A percentile compares a stretch with the other conserved stretches of the same genome.
phyloP scores from a whole-genome alignment of 2,329 filamentous ascomycete genomes.

The Dothideomycetes sp. region DNA sequence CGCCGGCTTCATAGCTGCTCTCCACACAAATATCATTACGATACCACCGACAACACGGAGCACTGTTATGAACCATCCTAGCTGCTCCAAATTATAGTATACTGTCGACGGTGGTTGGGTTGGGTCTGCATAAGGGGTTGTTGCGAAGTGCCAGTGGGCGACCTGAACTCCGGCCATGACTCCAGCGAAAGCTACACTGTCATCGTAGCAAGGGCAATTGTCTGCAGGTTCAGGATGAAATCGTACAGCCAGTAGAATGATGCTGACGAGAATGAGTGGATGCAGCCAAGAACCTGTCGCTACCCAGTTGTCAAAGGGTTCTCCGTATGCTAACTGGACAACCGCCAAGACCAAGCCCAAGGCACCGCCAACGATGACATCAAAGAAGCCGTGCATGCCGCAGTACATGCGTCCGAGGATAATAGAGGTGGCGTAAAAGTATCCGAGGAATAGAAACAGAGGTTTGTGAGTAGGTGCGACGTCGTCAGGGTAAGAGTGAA shows the following conservation, averaged over 20 bases:
- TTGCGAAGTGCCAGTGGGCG: conserved; percentile 72
- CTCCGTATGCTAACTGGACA: conserved; percentile 43
- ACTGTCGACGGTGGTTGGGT: conserved; percentile 47
- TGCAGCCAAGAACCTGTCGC: conserved; percentile 53
- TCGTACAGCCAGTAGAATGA: conserved; percentile 66
- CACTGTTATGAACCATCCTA: conserved; percentile 55
- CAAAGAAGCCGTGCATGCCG: conserved; percentile 95
- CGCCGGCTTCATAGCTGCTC: conserved; percentile 76
- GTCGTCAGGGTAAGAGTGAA: conserved; percentile 55
- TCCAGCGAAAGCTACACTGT: conserved; percentile 85
- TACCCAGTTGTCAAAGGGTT: conserved; percentile 59
- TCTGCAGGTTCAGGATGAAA: conserved; percentile 94
- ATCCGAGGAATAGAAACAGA: conserved; percentile 52
- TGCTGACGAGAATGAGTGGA: conserved; percentile 50
- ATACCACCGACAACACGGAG: conserved; percentile 70
- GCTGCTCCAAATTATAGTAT: conserved; percentile 52
- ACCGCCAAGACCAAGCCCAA: conserved; percentile 58
- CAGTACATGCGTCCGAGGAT: conserved; percentile 88
- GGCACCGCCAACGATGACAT: conserved; percentile 70
- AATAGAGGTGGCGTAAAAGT: conserved; percentile 82
- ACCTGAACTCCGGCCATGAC: conserved; percentile 77
- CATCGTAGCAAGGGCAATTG: conserved; percentile 93
- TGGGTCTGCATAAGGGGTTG: conserved; percentile 42
- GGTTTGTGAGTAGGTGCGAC: conserved; percentile 38
- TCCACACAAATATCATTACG: conserved; percentile 76